phyloP scores from a whole-genome alignment of 805 yeast species.

The Wickerhamomyces chambardii region DNA sequence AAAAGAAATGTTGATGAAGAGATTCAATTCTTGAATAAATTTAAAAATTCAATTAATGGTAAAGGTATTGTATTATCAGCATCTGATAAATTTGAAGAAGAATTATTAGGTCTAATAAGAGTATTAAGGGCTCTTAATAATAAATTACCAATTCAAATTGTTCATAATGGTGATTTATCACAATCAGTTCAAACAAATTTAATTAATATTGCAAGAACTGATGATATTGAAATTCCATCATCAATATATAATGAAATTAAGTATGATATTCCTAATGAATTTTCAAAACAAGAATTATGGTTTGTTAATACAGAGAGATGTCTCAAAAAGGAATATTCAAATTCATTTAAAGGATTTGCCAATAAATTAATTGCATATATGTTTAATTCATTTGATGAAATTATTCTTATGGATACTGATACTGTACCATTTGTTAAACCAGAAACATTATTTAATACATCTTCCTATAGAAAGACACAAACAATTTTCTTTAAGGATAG shows the following conservation, averaged over 20 bases:
- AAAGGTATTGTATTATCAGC: constrained; percentile 19
- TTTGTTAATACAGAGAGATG: constrained; percentile 10
- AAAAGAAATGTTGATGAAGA: too few species aligned
- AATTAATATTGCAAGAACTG: constrained; percentile 20
- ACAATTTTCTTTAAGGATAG: constrained; percentile 34
- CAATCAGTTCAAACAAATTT: constrained; percentile 19
- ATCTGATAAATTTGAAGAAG: constrained; percentile 14
- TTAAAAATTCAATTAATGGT: background rate
- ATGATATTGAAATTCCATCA: constrained; percentile 2
- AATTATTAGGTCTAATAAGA: constrained; percentile 25
- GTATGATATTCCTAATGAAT: background rate
- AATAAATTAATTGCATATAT: constrained; percentile 41
- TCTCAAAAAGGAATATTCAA: background rate
- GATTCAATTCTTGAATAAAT: background rate
- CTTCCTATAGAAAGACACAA: constrained; percentile 21
- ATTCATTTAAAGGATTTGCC: constrained; percentile 22
- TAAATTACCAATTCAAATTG: constrained; percentile 23
- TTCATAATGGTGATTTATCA: constrained; percentile 22
- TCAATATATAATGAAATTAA: background rate
- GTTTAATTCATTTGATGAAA: constrained; percentile 42
- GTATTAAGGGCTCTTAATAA: constrained; percentile 22
- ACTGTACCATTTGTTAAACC: constrained; percentile 31
- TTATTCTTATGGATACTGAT: constrained; percentile 43
- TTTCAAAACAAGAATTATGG: constrained; percentile 18
- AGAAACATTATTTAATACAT: constrained; percentile 21